Base-by-base conservation (phyloP, 768 basidiomycete species). In the Saitozyma sp. region DNA sequence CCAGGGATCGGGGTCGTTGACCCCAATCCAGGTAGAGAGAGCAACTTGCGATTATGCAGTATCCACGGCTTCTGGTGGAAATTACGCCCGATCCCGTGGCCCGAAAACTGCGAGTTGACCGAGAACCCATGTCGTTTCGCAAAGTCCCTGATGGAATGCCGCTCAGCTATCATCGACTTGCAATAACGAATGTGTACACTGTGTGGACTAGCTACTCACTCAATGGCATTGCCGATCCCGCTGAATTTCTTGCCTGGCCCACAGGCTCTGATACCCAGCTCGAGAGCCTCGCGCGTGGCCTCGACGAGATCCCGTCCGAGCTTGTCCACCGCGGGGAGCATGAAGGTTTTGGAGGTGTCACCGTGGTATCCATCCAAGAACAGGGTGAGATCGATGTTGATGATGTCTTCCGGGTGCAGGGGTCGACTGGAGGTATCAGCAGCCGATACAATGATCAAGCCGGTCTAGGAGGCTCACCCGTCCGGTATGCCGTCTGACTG, bases 61-160 rank as follows among this genome's bases (percentile, higher is more conserved):
- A 95, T 90, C 87, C 88, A 93, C 0, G 93, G 93, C 17, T 85
- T 82, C 40, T 85, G 82, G 74, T 96, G 93, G 66, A 96, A 96
- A 8, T 83, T 82, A 9, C 81, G 83, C 8, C 92, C 91, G 52
- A 96, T 93, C 0, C 93, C 92, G 76, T 96, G 93, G 3, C 93
- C 92, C 0, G 85, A 85, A 66, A 92, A 90, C 51, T 88, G 84
- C 7, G 83, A 80, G 38, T 88, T 90, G 13, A 92, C 84, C 1
- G 84, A 87, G 70, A 85, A 90, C 8, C 82, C 83, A 52, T 75
- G 67, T 20, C 61, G 54, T 50, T 61, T 61, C 6, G 74, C 74
- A 51, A 73, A 72, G 0, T 68, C 67, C 49, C 75, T 77, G 20
- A 10, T 38, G 8, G 48, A 48, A 29, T 5, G 45, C 3, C 45